Evolutionary conservation across 805 yeast species (phyloP).

Genomic region (Hanseniaspora jakobsenii): DNA sequence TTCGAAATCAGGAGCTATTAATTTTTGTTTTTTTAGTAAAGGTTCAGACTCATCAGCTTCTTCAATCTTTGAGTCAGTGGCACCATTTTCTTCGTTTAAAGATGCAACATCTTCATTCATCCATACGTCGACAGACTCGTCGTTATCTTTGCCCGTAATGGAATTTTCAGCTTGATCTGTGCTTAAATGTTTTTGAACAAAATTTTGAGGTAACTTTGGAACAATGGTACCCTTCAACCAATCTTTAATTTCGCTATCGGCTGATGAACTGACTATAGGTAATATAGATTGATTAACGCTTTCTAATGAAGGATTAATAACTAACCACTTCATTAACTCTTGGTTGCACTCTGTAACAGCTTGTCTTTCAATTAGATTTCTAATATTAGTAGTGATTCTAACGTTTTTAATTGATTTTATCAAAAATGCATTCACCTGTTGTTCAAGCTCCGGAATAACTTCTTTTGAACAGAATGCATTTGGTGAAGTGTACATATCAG

Average conservation of each 20-base stretch:
- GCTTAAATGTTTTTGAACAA: slow-evolving; percentile 20
- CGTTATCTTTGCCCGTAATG: neutral
- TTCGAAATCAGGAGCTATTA: slow-evolving; percentile 7
- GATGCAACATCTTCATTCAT: slow-evolving; percentile 15
- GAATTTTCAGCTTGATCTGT: slow-evolving; percentile 1
- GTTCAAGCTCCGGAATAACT: neutral
- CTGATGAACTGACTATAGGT: slow-evolving; percentile 52
- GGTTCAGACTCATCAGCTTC: slow-evolving; percentile 14
- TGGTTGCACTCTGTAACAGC: slow-evolving; percentile 6
- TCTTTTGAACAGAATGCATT: slow-evolving; percentile 8
- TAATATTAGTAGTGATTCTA: slow-evolving; percentile 13
- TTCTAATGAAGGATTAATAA: slow-evolving; percentile 56
- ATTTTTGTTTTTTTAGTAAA: slow-evolving; percentile 1
- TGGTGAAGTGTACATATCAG: slow-evolving; percentile 14
- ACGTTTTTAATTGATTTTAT: slow-evolving; percentile 6
- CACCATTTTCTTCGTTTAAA: slow-evolving; percentile 4
- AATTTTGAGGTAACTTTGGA: slow-evolving; percentile 57
- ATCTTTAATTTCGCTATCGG: slow-evolving; percentile 6
- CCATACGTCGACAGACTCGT: slow-evolving; percentile 3
- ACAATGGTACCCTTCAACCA: slow-evolving; percentile 30
- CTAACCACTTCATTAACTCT: slow-evolving; percentile 19
- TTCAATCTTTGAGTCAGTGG: slow-evolving; percentile 14
- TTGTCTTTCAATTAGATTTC: slow-evolving; percentile 13
- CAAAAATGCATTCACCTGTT: slow-evolving; percentile 3
- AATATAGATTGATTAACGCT: slow-evolving; percentile 38